phyloP scores from a whole-genome alignment of 2,329 filamentous ascomycete species.

The Raffaelea deltoideospora region DNA sequence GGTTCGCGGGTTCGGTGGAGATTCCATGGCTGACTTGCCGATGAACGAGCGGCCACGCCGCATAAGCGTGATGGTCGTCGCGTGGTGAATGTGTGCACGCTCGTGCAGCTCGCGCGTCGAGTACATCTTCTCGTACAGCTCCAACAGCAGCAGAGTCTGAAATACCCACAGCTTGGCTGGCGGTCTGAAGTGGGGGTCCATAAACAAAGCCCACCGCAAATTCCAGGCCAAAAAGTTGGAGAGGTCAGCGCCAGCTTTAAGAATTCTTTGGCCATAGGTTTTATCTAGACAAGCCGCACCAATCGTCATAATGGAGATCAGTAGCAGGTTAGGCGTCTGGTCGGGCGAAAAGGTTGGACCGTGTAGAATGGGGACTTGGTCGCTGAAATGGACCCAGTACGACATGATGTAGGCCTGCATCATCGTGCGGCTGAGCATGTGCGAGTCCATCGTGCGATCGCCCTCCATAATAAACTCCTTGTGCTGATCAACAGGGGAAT shows the following conservation, averaged over 20 bases:
- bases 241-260: constrained; percentile 62
- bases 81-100: constrained; percentile 89
- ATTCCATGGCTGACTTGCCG: constrained; percentile 70
- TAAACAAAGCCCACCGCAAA: constrained; percentile 91
- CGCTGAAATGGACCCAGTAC: constrained; percentile 91
- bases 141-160: constrained; percentile 74
- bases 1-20: constrained; percentile 60
- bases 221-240: constrained; percentile 88
- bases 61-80: constrained; percentile 91
- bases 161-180: constrained; percentile 95
- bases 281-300: constrained; percentile 83
- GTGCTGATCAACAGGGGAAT: constrained; percentile 56
- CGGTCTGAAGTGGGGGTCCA: constrained; percentile 75
- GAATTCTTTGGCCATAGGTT: constrained; percentile 57
- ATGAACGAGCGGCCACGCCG: constrained; percentile 82
- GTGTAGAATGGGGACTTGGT: constrained; percentile 87
- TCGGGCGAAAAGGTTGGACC: constrained; percentile 86
- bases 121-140: constrained; percentile 97
- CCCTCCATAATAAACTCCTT: constrained; percentile 69
- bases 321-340: constrained; percentile 66
- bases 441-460: constrained; percentile 48
- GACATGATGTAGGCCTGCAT: constrained; percentile 90
- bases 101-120: constrained; percentile 85
- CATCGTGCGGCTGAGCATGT: constrained; percentile 74
- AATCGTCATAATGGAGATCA: constrained; percentile 83